Percentiles rank a stretch among this genome's conserved stretches.
phyloP scores from a whole-genome alignment of 495 filamentous ascomycete species.

The Hypoxylon lienhwacheense region DNA sequence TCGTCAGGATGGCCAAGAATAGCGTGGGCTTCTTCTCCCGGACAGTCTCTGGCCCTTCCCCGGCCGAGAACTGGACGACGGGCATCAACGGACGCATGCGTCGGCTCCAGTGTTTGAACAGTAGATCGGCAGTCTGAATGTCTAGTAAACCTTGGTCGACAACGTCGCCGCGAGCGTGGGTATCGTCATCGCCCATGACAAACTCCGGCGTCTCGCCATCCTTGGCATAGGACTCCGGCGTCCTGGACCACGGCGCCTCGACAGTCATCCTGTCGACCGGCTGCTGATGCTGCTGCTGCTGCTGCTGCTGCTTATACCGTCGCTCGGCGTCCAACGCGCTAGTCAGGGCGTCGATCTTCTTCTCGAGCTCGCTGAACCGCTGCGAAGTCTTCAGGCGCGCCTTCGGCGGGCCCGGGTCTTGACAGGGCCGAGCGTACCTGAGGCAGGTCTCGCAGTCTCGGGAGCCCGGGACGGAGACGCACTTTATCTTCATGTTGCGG shows the following conservation, averaged over 20 bases:
- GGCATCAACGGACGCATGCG: conserved; percentile 30
- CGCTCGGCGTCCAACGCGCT: conserved; percentile 21
- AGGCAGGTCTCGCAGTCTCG: conserved; percentile 25
- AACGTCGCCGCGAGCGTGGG: conserved; percentile 3
- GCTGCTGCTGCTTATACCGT: conserved; percentile 19
- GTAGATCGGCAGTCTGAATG: conserved; percentile 6
- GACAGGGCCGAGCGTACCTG: conserved; percentile 24
- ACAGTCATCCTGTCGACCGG: background rate
- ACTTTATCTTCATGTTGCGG: conserved; percentile 33
- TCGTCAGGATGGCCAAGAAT: conserved; percentile 26
- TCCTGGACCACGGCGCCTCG: conserved; percentile 18
- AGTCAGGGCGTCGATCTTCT: conserved; percentile 26
- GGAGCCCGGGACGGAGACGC: conserved; percentile 23
- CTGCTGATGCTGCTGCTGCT: too few species aligned
- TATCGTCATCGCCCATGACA: background rate
- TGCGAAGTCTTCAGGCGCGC: conserved; percentile 28
- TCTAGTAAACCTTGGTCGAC: conserved; percentile 18
- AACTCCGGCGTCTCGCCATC: background rate
- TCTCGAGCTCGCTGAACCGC: conserved; percentile 27
- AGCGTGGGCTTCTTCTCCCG: conserved; percentile 20
- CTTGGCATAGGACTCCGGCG: conserved; percentile 13
- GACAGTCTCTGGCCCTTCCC: conserved; percentile 11
- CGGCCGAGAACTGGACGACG: conserved; percentile 10
- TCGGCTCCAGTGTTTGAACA: conserved; percentile 23
- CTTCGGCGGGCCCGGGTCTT: conserved; percentile 29